phyloP scores from a whole-genome alignment of 2,329 filamentous ascomycete species.

The Cercospora zeina region DNA sequence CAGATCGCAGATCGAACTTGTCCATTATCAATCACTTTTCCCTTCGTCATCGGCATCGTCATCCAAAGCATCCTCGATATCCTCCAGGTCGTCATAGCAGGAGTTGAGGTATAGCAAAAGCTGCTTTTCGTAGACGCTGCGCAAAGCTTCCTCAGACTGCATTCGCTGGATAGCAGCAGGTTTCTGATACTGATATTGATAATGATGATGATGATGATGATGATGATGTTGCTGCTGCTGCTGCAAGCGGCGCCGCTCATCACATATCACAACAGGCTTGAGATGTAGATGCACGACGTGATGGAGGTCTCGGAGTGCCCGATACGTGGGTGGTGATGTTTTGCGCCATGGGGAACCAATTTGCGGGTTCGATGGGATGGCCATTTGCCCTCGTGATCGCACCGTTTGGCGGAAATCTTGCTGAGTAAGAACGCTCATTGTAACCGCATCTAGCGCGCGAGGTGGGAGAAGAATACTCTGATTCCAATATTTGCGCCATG shows the following conservation, averaged over 20 bases:
- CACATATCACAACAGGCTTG: neutral
- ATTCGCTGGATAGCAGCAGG: neutral
- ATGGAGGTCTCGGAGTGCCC: neutral
- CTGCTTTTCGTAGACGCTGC: constrained; percentile 10
- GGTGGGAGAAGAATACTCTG: neutral
- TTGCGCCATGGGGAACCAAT: neutral
- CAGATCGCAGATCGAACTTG: neutral
- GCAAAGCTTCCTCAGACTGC: constrained; percentile 15
- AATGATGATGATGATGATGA: too few species aligned
- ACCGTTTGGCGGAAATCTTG: neutral
- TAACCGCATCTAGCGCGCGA: neutral
- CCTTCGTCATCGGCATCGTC: constrained; percentile 5
- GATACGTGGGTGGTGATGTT: neutral
- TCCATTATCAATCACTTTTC: neutral
- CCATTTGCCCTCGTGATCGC: neutral
- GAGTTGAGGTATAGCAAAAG: constrained; percentile 14
- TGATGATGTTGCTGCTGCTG: too few species aligned
- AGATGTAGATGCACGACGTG: neutral
- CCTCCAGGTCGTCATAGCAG: constrained; percentile 12
- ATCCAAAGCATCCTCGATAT: constrained; percentile 14
- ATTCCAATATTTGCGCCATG: neutral
- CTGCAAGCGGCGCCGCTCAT: neutral
- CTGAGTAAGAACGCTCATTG: neutral
- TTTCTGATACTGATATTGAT: too few species aligned
- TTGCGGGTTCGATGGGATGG: neutral